A percentile compares a stretch with the other conserved stretches of the same genome.
phyloP scores from a whole-genome alignment of 176 grass and related monocot species.

The Bothriochloa decipiens region DNA sequence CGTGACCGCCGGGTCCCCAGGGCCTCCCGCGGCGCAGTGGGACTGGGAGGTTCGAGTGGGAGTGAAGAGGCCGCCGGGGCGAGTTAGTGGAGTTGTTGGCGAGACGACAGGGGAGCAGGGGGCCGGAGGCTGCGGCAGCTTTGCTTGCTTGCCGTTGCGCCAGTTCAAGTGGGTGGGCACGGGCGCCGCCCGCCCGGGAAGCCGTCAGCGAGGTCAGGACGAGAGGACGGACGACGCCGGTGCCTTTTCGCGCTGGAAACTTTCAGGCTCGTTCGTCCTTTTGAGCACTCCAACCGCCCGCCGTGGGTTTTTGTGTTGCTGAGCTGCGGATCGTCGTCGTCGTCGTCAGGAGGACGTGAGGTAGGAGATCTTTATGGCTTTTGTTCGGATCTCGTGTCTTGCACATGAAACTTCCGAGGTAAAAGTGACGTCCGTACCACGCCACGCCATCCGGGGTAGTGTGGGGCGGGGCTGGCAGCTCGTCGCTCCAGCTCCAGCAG shows the following conservation, averaged over 20 bases:
- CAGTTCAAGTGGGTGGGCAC: neutral
- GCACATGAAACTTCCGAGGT: conserved; percentile 35
- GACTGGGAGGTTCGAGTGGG: neutral
- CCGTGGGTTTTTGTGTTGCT: neutral
- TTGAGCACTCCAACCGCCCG: neutral
- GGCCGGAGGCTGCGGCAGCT: neutral
- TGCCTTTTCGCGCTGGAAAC: neutral
- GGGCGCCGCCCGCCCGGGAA: neutral
- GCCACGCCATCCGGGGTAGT: neutral
- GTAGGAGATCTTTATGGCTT: neutral
- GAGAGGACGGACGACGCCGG: neutral
- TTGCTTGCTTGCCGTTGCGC: neutral
- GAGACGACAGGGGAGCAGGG: conserved; percentile 2
- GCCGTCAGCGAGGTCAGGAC: neutral
- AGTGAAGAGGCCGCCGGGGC: neutral
- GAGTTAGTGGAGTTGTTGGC: conserved; percentile 44
- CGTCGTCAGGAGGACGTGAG: too few species aligned
- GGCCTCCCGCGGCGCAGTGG: neutral
- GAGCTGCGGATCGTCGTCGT: neutral
- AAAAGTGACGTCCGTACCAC: conserved; percentile 14
- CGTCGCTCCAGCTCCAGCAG: neutral
- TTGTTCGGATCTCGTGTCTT: conserved; percentile 23
- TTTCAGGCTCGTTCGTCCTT: neutral
- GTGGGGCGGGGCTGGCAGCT: neutral
- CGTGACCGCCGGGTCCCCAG: neutral